These are phyloP conservation scores for Ganoderma leucocontextum DNA, from an alignment of 1,284 basidiomycete genomes.

Conservation along the genomic window DNA sequence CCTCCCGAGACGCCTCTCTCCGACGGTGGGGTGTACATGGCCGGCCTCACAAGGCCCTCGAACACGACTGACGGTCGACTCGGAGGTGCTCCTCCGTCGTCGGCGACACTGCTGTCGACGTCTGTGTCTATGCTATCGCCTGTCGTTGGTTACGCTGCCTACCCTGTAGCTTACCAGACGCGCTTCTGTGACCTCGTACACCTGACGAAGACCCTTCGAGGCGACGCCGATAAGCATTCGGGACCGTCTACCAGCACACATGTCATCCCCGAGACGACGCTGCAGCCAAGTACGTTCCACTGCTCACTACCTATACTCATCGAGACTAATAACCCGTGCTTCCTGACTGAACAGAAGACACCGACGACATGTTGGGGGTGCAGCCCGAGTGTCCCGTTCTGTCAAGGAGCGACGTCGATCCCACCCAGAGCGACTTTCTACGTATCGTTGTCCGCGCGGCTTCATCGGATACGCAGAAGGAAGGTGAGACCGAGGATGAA, in stretches of 20 bases:
- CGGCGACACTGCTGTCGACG: background rate
- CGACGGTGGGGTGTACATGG: slow-evolving; percentile 10
- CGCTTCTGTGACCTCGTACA: slow-evolving; percentile 28
- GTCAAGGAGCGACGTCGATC: background rate
- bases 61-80: background rate
- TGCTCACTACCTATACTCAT: background rate
- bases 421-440: background rate
- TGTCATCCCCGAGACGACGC: background rate
- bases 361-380: background rate
- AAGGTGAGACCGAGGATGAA: slow-evolving; percentile 20
- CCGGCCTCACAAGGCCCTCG: background rate
- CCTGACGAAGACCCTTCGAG: slow-evolving; percentile 22
- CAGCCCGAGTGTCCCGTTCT: background rate
- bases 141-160: background rate
- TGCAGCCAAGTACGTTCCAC: background rate
- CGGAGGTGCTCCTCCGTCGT: slow-evolving; percentile 11
- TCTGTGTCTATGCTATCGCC: background rate
- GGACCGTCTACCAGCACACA: background rate
- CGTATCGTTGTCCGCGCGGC: background rate
- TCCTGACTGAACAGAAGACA: background rate
- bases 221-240: background rate
- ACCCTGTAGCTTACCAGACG: slow-evolving; percentile 33
- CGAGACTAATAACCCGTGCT: background rate
- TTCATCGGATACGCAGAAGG: slow-evolving; percentile 2
- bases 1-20: slow-evolving; percentile 16